Percentiles rank a stretch among this genome's conserved stretches.
Evolutionary conservation across 2,329 filamentous ascomycete genomes (phyloP).

Genomic region (Colletotrichum sp.): DNA sequence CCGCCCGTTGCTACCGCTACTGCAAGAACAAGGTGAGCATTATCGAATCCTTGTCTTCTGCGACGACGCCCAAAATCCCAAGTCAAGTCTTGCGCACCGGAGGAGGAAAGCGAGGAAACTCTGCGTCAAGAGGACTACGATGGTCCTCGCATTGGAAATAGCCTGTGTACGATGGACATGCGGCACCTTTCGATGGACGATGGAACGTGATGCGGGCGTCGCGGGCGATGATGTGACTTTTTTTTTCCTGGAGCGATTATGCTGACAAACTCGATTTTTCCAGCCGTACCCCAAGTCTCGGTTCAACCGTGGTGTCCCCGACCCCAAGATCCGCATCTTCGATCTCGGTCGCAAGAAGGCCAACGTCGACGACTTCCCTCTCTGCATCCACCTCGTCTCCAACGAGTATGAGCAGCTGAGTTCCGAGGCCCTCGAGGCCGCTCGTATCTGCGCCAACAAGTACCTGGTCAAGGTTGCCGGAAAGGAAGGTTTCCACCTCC

Average conservation of each 20-base stretch:
- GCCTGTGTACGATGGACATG: background rate
- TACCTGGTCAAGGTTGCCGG: constrained; percentile 76
- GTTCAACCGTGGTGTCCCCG: constrained; percentile 99
- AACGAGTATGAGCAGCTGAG: constrained; percentile 99
- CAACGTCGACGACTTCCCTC: constrained; percentile 98
- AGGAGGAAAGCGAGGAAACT: background rate
- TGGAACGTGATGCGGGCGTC: background rate
- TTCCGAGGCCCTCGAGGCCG: constrained; percentile 98
- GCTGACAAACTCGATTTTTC: background rate
- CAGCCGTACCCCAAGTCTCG: constrained; percentile 99
- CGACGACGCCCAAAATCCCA: background rate
- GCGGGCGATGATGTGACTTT: background rate
- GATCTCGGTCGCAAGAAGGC: constrained; percentile 98
- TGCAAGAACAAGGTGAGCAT: constrained; percentile 99
- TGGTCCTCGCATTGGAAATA: background rate
- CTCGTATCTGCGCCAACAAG: constrained; percentile 99
- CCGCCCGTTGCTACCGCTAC: constrained; percentile 99
- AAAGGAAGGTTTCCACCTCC: constrained; percentile 78
- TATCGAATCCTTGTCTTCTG: background rate
- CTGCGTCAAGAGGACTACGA: background rate
- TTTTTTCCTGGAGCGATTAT: background rate
- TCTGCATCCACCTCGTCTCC: constrained; percentile 98
- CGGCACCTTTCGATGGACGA: background rate
- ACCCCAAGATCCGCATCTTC: constrained; percentile 93
- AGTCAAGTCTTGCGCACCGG: constrained; percentile 10